phyloP scores from a whole-genome alignment of 148 eudicot genomes.

The Spergularia bocconei region DNA sequence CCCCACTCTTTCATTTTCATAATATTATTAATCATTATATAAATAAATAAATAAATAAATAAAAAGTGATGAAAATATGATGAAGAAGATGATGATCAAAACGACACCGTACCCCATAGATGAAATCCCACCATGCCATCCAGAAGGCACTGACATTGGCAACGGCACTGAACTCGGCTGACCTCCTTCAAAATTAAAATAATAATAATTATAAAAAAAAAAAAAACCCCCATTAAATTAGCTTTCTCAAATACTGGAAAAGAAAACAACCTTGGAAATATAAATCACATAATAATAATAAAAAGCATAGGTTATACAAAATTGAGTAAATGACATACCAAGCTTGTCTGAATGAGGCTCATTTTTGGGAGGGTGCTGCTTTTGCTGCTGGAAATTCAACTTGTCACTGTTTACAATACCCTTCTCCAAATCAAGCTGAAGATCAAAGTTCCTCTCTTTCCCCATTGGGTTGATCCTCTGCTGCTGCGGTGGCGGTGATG shows the following conservation, averaged over 20 bases:
- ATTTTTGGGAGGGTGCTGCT: slow-evolving; percentile 31
- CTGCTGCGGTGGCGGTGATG: slow-evolving; percentile 22
- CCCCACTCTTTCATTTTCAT: slow-evolving; percentile 2
- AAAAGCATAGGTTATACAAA: not conserved
- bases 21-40: not conserved
- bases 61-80: not conserved
- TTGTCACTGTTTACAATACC: slow-evolving; percentile 28
- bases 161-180: slow-evolving; percentile 62
- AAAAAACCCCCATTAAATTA: slow-evolving; percentile 15
- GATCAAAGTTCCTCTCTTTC: slow-evolving; percentile 39
- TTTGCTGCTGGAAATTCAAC: slow-evolving; percentile 37
- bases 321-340: slow-evolving; percentile 33
- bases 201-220: too few relatives aligned
- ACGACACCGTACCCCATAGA: slow-evolving; percentile 73
- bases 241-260: slow-evolving; percentile 11
- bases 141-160: slow-evolving; percentile 72
- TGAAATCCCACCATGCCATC: slow-evolving; percentile 87
- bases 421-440: slow-evolving; percentile 57
- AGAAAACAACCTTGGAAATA: slow-evolving; percentile 15
- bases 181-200: slow-evolving; percentile 42
- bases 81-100: slow-evolving; percentile 3
- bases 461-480: slow-evolving; percentile 15
- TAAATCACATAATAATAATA: not conserved
- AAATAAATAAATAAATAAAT: not conserved
- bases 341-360: slow-evolving; percentile 43